Percentiles rank a stretch among this genome's conserved stretches.
phyloP scores from a whole-genome alignment of 345 rosid genomes.

The Arabis alpina region DNA sequence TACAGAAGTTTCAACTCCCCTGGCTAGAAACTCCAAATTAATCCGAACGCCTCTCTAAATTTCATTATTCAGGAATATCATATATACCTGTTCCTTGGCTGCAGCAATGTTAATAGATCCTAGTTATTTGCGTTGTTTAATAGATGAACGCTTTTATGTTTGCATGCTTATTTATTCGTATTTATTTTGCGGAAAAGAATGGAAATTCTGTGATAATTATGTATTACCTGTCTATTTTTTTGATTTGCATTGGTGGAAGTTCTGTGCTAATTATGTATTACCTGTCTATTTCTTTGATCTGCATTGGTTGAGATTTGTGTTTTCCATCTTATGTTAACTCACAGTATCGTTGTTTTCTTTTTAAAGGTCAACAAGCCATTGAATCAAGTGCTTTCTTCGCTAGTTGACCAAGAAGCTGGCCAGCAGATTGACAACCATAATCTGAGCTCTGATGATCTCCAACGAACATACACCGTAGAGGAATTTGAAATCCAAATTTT shows the following conservation, averaged over 20 bases:
- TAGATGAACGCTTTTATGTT: slow-evolving; percentile 7
- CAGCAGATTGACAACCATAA: slow-evolving; percentile 87
- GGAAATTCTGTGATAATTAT: slow-evolving; percentile 15
- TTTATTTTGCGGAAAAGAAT: slow-evolving; percentile 12
- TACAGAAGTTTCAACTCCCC: neutral
- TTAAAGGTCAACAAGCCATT: slow-evolving; percentile 80
- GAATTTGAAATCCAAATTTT: slow-evolving; percentile 92
- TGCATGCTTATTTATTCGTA: slow-evolving; percentile 17
- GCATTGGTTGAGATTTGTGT: neutral
- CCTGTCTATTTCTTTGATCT: slow-evolving; percentile 14
- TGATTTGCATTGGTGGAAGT: slow-evolving; percentile 5
- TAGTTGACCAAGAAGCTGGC: slow-evolving; percentile 94
- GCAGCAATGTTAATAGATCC: slow-evolving; percentile 16
- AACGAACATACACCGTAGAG: slow-evolving; percentile 73
- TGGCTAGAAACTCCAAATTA: slow-evolving; percentile 13
- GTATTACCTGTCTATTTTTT: slow-evolving; percentile 8
- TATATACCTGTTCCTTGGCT: slow-evolving; percentile 15
- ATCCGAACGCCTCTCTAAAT: slow-evolving; percentile 14
- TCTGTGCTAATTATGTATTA: slow-evolving; percentile 11
- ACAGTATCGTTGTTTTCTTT: slow-evolving; percentile 26
- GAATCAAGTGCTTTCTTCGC: slow-evolving; percentile 87
- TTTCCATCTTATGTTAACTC: slow-evolving; percentile 16
- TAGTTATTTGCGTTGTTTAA: slow-evolving; percentile 13
- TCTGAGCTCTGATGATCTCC: slow-evolving; percentile 75
- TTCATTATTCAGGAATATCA: slow-evolving; percentile 20